These are phyloP conservation scores for Calonectria pseudoturangicola DNA, from an alignment of 2,329 filamentous ascomycete species.

Conservation along the genomic window DNA sequence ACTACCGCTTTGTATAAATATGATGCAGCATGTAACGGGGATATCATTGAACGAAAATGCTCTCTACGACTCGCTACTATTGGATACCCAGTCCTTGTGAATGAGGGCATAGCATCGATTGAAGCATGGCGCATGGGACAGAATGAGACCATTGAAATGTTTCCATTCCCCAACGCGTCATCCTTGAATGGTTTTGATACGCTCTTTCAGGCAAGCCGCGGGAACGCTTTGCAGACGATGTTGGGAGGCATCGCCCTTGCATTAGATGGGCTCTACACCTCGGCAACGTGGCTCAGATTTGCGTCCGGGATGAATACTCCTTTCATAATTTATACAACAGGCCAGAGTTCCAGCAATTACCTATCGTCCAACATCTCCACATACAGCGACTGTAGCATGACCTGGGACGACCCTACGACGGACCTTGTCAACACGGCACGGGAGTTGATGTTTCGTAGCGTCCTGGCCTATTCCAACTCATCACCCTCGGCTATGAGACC, in stretches of 20 bases:
- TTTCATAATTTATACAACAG: not conserved
- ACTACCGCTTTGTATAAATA: slow-evolving; percentile 3
- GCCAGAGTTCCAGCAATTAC: slow-evolving; percentile 28
- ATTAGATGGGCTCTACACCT: not conserved
- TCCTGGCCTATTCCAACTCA: slow-evolving; percentile 6
- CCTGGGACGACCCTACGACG: slow-evolving; percentile 26
- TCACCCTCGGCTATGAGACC: not conserved
- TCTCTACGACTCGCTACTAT: not conserved
- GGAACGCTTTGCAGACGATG: not conserved
- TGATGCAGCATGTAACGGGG: not conserved
- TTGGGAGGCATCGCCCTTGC: slow-evolving; percentile 1
- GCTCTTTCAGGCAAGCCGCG: not conserved
- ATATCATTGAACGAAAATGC: not conserved
- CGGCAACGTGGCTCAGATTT: not conserved
- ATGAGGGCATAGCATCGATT: slow-evolving; percentile 6
- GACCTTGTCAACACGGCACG: slow-evolving; percentile 26
- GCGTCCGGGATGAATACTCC: not conserved
- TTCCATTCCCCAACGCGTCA: not conserved
- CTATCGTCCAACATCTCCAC: slow-evolving; percentile 16
- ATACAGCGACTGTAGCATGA: slow-evolving; percentile 25
- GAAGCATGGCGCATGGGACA: slow-evolving; percentile 3
- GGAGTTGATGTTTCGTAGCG: slow-evolving; percentile 27
- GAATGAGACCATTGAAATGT: slow-evolving; percentile 30
- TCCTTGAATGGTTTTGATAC: not conserved
- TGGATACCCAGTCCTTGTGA: not conserved